Base-by-base conservation (phyloP, 306 rosid genomes). In the Inga laurina region DNA sequence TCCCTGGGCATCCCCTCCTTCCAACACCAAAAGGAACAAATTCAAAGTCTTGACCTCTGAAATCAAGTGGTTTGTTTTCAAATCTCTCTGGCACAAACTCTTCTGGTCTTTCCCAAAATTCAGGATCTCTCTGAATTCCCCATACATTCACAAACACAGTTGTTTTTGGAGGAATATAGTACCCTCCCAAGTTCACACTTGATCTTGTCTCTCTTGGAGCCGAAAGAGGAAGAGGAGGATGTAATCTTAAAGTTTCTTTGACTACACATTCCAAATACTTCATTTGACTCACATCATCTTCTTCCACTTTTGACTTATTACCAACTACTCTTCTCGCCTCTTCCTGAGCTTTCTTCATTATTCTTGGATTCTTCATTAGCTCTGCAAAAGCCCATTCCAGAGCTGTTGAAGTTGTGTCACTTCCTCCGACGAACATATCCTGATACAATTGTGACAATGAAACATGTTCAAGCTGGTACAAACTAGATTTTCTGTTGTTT, bases 221-320 rank as follows among this genome's bases (percentile, higher is more conserved):
- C 7, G 83, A 22, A 3, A 87, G 79, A 22, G 92, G 89, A 24
- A 3, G 14, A 5, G 93, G 81, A 2, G 92, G 87, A 32, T 86
- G 96, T 56, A 80, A 56, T 7, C 83, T 71, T 27, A 80, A 4
- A 16, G 71, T 30, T 43, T 79, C 83, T 56, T 72, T 89, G 10
- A 84, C 5, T 0, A 87, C 84, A 81, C 88, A 88, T 16, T 84
- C 72, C 82, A 91, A 66, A 78, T 82, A 91, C 5, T 46, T 27
- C 93, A 91, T 91, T 51, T 87, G 49, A 0, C 27, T 69, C n/a
- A 84, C 21, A 46, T 90, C 91, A 16, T 30, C 43, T 27, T 72
- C 54, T 2, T 84, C 89, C 5, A 88, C 59, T 13, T 48, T 80
- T 22, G 69, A 10, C 34, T 84, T 88, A 4, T 64, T 4, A 5